Evolutionary conservation across 2,329 filamentous ascomycete species (phyloP), one percentile per base, ranked within the genome.

Genomic region (Fusarium sp.): DNA sequence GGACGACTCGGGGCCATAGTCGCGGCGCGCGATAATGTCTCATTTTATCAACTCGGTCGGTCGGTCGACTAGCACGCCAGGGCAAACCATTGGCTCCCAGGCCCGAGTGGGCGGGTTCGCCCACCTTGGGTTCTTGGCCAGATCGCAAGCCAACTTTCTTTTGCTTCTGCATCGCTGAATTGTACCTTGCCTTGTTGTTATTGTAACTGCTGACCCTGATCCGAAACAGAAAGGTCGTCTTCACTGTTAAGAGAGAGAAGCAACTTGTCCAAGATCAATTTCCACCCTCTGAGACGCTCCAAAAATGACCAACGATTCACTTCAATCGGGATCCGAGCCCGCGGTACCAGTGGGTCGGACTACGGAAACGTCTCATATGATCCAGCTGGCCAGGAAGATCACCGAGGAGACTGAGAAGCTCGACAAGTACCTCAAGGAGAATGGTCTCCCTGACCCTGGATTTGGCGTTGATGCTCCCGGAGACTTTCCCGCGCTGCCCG

Each of bases 401-500:
- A 82, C 82, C 39, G 72, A 76, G 48, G 87, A 89, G 71, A 86
- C 88, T 0, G 84, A 86, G 69, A 88, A 85, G 74, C 78, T 90
- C 20, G 86, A 89, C 67, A 78, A 77, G 4, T 88, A 87, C 74
- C 76, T 89, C 69, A 83, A 81, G 58, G 81, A 83, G 6, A 85
- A 85, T 59, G 81, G 81, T 8, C 76, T 86, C 3, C 81, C 81
- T 1, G 77, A 84, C 60, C 85, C 87, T 10, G 83, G 83, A 8
- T 88, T 89, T 66, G 86, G 84, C 11, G 83, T 82, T 10, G 81
- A 86, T 66, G 81, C 84, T 0, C 84, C 86, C 0, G 74, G 77
- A 5, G 85, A 88, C 61, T 89, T 88, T 61, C 86, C 87, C 2
- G 81, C 80, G 27, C 78, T 89, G 20, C 86, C 86, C 0, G 82